Base-by-base conservation (phyloP, 352 stramenopile species). In the Globisporangium polare region DNA sequence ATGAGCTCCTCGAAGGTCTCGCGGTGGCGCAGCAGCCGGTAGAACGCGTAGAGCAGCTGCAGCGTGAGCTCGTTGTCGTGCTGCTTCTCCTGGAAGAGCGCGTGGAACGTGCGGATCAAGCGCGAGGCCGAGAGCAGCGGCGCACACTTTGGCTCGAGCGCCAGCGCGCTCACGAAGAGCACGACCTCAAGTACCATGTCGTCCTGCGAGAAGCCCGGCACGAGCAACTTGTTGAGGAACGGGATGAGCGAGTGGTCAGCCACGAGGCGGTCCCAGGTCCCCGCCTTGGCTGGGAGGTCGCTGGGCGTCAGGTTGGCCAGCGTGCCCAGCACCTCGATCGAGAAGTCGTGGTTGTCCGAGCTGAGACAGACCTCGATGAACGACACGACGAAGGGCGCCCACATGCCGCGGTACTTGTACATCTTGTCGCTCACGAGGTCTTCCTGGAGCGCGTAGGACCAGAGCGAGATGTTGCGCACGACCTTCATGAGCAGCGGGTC, bases 401-500 rank as follows among this genome's bases (percentile, higher is more conserved):
- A 98, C 74, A 98, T 89, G 50, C 90, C 86, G 20, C 88, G 78
- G 62, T 98, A 90, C 64, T 94, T 96, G 89, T 94, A 98, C 57
- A 86, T 71, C 51, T 92, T 90, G 45, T 94, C 83, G 47, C 82
- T 86, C 55, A 84, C 78, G 45, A 95, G 68, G 56, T 93, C 83
- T 67, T 94, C 86, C 71, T 98, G 94, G 5, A 96, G 61, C 18
- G 76, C 83, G 73, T 94, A 97, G 4, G 92, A 97, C 93, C 93
- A 98, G 35, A 87, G 70, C 24, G 88, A 90, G 53, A 98, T 87
- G 64, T 97, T 97, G 58, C 88, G 86, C 22, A 96, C 83, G 18
- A 97, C 90, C 67, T 98, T 98, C 75, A 98, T 95, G n/a, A 98
- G 77, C 26, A 98, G 75, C 20, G 83, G 77, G 59, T 98, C 94